Percentiles rank a stretch among this genome's conserved stretches.
These are phyloP conservation scores for Aspergillus caelatus DNA, from an alignment of 2,329 filamentous ascomycete genomes.

Conservation along the genomic window DNA sequence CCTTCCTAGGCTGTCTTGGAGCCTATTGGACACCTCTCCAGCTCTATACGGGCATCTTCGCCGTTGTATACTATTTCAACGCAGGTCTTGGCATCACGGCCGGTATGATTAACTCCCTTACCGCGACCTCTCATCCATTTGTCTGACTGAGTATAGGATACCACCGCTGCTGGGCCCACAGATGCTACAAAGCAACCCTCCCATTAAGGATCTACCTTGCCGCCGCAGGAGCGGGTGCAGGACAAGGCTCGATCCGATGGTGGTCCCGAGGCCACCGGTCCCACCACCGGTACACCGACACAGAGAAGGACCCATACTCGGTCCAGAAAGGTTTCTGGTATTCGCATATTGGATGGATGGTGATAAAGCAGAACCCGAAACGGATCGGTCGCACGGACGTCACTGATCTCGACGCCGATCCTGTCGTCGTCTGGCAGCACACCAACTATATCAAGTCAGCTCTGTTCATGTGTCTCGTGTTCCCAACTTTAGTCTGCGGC, in stretches of 20 bases:
- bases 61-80: constrained; percentile 77
- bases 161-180: constrained; percentile 81
- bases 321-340: constrained; percentile 81
- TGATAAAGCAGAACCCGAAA: constrained; percentile 86
- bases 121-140: not conserved
- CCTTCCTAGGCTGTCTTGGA: constrained; percentile 68
- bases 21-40: constrained; percentile 75
- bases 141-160: constrained; percentile 54
- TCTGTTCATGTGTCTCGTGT: constrained; percentile 67
- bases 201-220: constrained; percentile 69
- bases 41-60: constrained; percentile 68
- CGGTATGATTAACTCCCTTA: constrained; percentile 50
- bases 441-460: constrained; percentile 77
- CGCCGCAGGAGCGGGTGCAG: not conserved
- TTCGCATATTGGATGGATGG: constrained; percentile 59
- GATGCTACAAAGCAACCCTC: constrained; percentile 72
- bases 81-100: constrained; percentile 75
- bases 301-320: constrained; percentile 84
- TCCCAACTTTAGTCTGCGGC: constrained; percentile 73
- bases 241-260: constrained; percentile 70
- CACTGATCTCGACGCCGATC: constrained; percentile 79
- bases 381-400: constrained; percentile 81
- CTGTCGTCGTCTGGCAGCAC: constrained; percentile 82
- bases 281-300: constrained; percentile 87
- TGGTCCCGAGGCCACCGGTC: constrained; percentile 82